A percentile compares a stretch with the other conserved stretches of the same genome.
Conservation (phyloP, 1,284 basidiomycete species). For the Taiwanofungus camphoratus region DNA sequence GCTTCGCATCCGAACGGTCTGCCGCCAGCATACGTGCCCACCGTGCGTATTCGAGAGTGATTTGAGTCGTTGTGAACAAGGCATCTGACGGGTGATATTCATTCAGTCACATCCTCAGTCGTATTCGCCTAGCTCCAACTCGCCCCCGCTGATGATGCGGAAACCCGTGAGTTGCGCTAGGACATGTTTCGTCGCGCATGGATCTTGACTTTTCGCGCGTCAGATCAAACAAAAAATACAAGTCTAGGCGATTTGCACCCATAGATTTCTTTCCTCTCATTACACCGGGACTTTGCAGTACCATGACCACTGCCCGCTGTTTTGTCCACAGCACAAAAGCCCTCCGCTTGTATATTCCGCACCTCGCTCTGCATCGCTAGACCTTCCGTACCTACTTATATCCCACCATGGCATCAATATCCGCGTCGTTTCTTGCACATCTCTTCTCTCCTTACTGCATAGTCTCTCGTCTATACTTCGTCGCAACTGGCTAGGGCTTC, state of each 20-base stretch:
- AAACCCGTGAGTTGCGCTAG: slow-evolving; percentile 25
- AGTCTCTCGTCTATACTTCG: slow-evolving; percentile 10
- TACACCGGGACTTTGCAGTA: slow-evolving; percentile 27
- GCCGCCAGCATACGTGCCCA: slow-evolving; percentile 16
- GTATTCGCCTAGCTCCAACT: slow-evolving; percentile 22
- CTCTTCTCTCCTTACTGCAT: slow-evolving; percentile 9
- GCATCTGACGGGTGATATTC: background rate
- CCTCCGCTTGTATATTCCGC: slow-evolving; percentile 19
- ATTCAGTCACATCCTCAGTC: slow-evolving; percentile 13
- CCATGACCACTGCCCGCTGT: slow-evolving; percentile 8
- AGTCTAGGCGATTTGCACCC: slow-evolving; percentile 16
- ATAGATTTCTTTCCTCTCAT: background rate
- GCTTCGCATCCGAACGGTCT: slow-evolving; percentile 13
- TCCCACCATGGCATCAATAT: slow-evolving; percentile 25
- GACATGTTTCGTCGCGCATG: slow-evolving; percentile 1
- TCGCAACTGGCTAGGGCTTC: slow-evolving; percentile 9
- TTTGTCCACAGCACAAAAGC: slow-evolving; percentile 16
- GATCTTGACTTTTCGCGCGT: background rate
- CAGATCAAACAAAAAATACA: slow-evolving; percentile 26
- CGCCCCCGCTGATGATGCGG: slow-evolving; percentile 32
- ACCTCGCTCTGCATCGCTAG: slow-evolving; percentile 24
- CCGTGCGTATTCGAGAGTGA: slow-evolving; percentile 14
- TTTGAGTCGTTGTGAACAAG: slow-evolving; percentile 4
- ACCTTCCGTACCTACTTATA: slow-evolving; percentile 18
- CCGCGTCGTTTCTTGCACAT: slow-evolving; percentile 12